Conservation (phyloP, 2,329 filamentous ascomycete species). For the Hymenoscyphus linearis region DNA sequence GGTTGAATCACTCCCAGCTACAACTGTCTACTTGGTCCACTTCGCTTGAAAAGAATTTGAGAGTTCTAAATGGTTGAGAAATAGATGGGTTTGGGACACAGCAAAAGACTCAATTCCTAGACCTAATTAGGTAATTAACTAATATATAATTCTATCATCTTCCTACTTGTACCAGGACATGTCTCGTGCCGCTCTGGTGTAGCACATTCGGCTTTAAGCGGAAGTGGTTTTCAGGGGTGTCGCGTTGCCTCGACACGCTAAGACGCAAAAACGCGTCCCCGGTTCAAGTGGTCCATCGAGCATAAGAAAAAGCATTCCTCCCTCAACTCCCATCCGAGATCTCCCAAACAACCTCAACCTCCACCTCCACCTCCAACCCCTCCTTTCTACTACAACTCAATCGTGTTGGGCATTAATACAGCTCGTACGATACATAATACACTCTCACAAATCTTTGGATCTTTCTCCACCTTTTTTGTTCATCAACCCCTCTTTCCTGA, state of each 20-base stretch:
- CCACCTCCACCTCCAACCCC: neutral
- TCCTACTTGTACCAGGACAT: too few relatives aligned
- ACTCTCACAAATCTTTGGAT: constrained; percentile 14
- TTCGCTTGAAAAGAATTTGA: too few relatives aligned
- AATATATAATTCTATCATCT: too few relatives aligned
- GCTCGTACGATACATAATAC: constrained; percentile 6
- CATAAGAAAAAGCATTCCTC: constrained; percentile 11
- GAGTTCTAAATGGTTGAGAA: too few relatives aligned
- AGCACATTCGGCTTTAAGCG: neutral
- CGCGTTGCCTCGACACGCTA: constrained; percentile 15
- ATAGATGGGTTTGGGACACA: too few relatives aligned
- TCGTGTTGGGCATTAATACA: constrained; percentile 4
- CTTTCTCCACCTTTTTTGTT: constrained; percentile 1
- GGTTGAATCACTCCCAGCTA: too few relatives aligned
- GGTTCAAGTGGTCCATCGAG: constrained; percentile 2
- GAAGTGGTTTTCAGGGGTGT: constrained; percentile 23
- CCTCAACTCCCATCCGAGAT: constrained; percentile 13
- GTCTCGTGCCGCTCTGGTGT: neutral
- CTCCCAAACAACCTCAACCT: constrained; percentile 15
- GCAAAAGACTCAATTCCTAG: too few relatives aligned
- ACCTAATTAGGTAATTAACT: too few relatives aligned
- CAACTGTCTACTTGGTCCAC: too few relatives aligned
- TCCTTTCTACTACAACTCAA: constrained; percentile 9
- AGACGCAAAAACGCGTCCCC: constrained; percentile 16
- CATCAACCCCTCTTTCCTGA: constrained; percentile 14